Base-by-base conservation (phyloP, 768 basidiomycete genomes). In the Leccinum boreale region DNA sequence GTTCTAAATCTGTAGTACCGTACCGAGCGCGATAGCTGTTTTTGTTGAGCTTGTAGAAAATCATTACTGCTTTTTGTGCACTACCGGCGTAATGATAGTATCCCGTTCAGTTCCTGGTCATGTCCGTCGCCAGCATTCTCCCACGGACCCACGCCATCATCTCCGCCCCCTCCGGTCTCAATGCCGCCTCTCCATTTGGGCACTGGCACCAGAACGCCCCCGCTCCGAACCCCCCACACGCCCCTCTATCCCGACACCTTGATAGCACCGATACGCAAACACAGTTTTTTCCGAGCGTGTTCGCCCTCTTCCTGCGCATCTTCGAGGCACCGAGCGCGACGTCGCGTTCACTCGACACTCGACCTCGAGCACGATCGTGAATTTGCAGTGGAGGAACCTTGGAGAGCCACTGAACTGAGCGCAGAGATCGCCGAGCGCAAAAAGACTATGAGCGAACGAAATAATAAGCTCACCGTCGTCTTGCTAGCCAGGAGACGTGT, bases 241-340 rank as follows among this genome's bases (percentile, higher is more conserved):
- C 96, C 97, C 0, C 77, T 97, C 9, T 84, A 93, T 71, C 97
- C 97, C 0, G 97, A 99, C 68, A 97, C 97, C 0, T 75, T 99
- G 55, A 93, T 99, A 53, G 94, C 97, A 3, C 97, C 97, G 97
- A 86, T 98, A 33, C 82, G 94, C 46, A 99, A 98, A 73, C 97
- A 99, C 67, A 90, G 1, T 85, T 97, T 31, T 74, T 98, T 0
- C 97, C 97, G 0, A 88, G 92, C 23, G 94, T 98, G 0, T 96
- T 98, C 71, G 90, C 98, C 9, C 79, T 97, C 59, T 97, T 98
- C 71, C 75, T 91, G 55, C 85, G 91, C 55, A 78, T 98, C 58
- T 94, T 79, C 66, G 95, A 98, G 70, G 75, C 75, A 21, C 79
- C 82, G 1, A 71, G 72, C 11, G 64, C 73, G 19, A 67, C 76